Evolutionary conservation across 352 stramenopile genomes (phyloP).

Genomic region (Globisporangium cylindrosporum): DNA sequence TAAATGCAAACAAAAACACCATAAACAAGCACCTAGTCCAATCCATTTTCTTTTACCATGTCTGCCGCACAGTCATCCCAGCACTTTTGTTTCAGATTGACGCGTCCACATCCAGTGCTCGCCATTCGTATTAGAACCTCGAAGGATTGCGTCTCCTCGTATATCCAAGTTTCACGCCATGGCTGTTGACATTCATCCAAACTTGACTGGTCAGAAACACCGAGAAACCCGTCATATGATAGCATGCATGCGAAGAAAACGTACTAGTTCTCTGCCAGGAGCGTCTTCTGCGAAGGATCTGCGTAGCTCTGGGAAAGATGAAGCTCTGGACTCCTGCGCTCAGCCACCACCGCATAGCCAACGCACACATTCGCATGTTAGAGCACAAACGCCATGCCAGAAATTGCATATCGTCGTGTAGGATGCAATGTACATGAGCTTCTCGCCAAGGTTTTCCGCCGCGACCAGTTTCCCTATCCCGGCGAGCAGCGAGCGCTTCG

Average conservation of each 20-base stretch:
- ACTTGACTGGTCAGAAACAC: not conserved
- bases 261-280: constrained; percentile 72
- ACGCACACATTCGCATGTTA: not conserved
- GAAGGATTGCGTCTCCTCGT: constrained; percentile 12
- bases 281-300: constrained; percentile 51
- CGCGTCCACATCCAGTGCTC: not conserved
- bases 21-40: not conserved
- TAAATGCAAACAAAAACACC: not conserved
- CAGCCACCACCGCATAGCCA: not conserved
- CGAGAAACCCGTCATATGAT: not conserved
- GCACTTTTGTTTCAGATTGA: too few relatives aligned
- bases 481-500: constrained; percentile 62
- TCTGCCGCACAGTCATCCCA: not conserved
- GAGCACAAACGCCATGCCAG: too few relatives aligned
- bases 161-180: constrained; percentile 21
- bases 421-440: constrained; percentile 24
- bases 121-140: constrained; percentile 19
- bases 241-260: constrained; percentile 8
- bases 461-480: constrained; percentile 76
- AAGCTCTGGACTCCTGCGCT: constrained; percentile 35
- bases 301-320: constrained; percentile 54
- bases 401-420: too few relatives aligned
- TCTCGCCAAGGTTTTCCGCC: constrained; percentile 40
- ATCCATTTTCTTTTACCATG: not conserved
- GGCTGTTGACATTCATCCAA: constrained; percentile 4